phyloP scores from a whole-genome alignment of 2,329 filamentous ascomycete genomes.

The Lecanosticta acicola region DNA sequence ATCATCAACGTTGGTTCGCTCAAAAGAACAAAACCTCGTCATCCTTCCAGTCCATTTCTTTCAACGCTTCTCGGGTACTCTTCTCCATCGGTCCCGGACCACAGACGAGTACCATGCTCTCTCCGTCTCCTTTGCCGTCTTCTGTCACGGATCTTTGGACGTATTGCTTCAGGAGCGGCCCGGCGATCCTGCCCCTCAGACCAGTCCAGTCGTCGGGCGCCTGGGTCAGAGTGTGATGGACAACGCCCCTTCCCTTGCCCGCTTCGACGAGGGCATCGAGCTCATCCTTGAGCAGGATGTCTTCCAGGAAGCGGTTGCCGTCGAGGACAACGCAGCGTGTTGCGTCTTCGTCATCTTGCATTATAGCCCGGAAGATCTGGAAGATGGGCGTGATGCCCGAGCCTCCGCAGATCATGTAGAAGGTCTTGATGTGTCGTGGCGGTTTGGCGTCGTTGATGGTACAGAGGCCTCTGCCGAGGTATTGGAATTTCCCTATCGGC shows the following conservation, averaged over 20 bases:
- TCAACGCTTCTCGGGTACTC: constrained; percentile 52
- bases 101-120: constrained; percentile 67
- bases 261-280: constrained; percentile 57
- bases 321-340: constrained; percentile 70
- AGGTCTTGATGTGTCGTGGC: constrained; percentile 54
- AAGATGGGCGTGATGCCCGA: constrained; percentile 91
- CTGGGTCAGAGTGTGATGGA: constrained; percentile 66
- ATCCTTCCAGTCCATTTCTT: constrained; percentile 64
- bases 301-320: constrained; percentile 69
- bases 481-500: constrained; percentile 79
- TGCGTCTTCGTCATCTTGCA: constrained; percentile 56
- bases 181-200: constrained; percentile 60
- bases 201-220: constrained; percentile 63
- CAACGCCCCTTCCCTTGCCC: constrained; percentile 53
- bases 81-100: constrained; percentile 72
- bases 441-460: constrained; percentile 49
- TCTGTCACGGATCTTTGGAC: constrained; percentile 31
- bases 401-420: constrained; percentile 83
- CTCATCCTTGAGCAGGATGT: constrained; percentile 74
- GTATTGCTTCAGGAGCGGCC: constrained; percentile 57
- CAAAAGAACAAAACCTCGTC: constrained; percentile 72
- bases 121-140: constrained; percentile 31
- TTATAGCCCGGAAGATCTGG: constrained; percentile 70
- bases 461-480: constrained; percentile 62
- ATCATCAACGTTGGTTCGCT: too few relatives aligned